A percentile compares a stretch with the other conserved stretches of the same genome.
Conservation (phyloP, 2,329 filamentous ascomycete species). For the Hymenoscyphus fructigenus region DNA sequence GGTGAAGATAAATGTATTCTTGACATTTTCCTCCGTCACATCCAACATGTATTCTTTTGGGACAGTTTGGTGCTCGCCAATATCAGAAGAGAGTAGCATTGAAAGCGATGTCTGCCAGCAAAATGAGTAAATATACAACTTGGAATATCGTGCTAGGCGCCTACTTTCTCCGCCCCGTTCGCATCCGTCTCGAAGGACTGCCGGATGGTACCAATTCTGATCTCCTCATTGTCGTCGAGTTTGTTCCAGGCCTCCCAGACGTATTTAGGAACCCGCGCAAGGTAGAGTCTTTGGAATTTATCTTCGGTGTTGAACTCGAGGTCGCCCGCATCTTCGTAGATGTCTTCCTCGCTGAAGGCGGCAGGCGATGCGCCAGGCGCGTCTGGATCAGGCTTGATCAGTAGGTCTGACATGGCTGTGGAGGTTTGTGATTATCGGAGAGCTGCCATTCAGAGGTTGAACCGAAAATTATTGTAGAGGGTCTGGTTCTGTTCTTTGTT, state of each 20-base stretch:
- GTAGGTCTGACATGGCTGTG: conserved; percentile 33
- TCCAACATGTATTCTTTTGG: conserved; percentile 87
- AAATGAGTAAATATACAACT: conserved; percentile 18
- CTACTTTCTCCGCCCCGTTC: conserved; percentile 48
- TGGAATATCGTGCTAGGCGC: conserved; percentile 8
- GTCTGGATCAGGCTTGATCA: conserved; percentile 52
- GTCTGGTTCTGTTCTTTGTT: conserved; percentile 15
- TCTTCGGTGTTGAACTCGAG: conserved; percentile 52
- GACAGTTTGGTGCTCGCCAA: conserved; percentile 69
- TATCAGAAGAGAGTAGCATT: conserved; percentile 67
- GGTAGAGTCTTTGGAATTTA: conserved; percentile 53
- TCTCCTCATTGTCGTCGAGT: conserved; percentile 77
- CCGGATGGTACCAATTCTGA: conserved; percentile 72
- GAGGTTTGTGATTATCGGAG: conserved; percentile 19
- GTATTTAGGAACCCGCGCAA: conserved; percentile 76
- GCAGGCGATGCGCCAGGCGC: conserved; percentile 42
- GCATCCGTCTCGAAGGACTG: conserved; percentile 50
- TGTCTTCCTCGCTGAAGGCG: conserved; percentile 59
- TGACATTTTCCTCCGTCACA: conserved; percentile 63
- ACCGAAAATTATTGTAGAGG: background rate
- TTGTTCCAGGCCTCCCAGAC: conserved; percentile 78
- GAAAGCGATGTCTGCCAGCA: conserved; percentile 46
- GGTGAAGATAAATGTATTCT: conserved; percentile 88
- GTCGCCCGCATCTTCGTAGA: conserved; percentile 68
- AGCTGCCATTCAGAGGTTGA: conserved; percentile 20